Conservation (phyloP, 495 filamentous ascomycete genomes). For the Platismatia glauca region DNA sequence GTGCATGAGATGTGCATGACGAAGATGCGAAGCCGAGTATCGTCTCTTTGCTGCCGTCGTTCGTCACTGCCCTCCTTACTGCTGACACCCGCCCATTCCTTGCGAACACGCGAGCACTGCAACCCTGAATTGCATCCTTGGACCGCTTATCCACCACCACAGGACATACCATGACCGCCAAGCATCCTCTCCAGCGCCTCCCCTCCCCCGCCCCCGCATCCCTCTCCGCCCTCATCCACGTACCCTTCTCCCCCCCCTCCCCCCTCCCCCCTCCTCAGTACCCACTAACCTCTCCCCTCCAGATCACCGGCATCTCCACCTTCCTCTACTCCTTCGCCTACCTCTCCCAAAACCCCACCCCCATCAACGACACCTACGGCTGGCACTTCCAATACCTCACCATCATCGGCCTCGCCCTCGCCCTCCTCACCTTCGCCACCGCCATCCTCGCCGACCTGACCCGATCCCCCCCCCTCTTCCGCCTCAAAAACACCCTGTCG, state of each 20-base stretch:
- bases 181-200: conserved; percentile 65
- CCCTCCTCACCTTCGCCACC: conserved; percentile 57
- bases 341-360: conserved; percentile 21
- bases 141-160: no score
- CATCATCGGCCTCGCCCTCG: conserved; percentile 66
- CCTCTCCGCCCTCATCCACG: conserved; percentile 61
- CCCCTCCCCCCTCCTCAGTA: background rate
- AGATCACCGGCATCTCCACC: conserved; percentile 47
- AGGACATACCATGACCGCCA: conserved; percentile 12
- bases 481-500: conserved; percentile 63
- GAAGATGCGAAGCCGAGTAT: no score
- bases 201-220: conserved; percentile 55
- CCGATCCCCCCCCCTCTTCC: conserved; percentile 54
- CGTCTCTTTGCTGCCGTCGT: no score
- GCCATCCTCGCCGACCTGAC: conserved; percentile 72
- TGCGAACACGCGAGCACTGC: no score
- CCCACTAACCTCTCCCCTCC: conserved; percentile 5
- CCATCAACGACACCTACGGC: conserved; percentile 55
- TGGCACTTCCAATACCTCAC: conserved; percentile 83
- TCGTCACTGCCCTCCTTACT: no score
- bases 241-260: conserved; percentile 27
- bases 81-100: no score
- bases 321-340: conserved; percentile 21
- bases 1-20: no score
- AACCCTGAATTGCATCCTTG: no score